Evolutionary conservation across 495 filamentous ascomycete species (phyloP).

Genomic region (Platismatia glauca): DNA sequence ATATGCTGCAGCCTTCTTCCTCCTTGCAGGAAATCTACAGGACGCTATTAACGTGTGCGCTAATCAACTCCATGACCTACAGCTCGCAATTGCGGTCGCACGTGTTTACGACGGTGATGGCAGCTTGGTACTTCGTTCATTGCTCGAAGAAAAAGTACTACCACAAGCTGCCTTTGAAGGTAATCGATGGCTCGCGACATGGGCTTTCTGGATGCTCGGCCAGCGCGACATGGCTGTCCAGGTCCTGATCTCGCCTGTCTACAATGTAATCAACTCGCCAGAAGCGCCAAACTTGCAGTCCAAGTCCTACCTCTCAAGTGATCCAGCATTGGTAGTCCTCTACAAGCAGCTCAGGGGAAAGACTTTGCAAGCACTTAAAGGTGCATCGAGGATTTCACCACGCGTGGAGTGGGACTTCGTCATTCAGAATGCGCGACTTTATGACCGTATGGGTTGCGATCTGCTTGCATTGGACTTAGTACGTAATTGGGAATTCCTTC

Average conservation of each 20-base stretch:
- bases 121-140: constrained; percentile 59
- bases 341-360: constrained; percentile 82
- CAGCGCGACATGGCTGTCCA: constrained; percentile 77
- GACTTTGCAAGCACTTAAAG: constrained; percentile 76
- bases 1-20: constrained; percentile 94
- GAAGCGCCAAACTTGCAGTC: constrained; percentile 48
- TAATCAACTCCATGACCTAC: constrained; percentile 75
- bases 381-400: constrained; percentile 71
- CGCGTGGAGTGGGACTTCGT: constrained; percentile 83
- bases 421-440: constrained; percentile 76
- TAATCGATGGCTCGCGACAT: constrained; percentile 89
- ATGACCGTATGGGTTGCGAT: constrained; percentile 94
- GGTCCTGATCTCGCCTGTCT: constrained; percentile 70
- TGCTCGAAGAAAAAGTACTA: constrained; percentile 74
- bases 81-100: constrained; percentile 84
- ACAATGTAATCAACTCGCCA: constrained; percentile 56
- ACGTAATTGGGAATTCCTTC: constrained; percentile 79
- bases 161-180: constrained; percentile 68
- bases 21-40: constrained; percentile 75
- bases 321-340: constrained; percentile 77
- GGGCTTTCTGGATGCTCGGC: constrained; percentile 92
- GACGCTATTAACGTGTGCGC: constrained; percentile 80
- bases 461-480: constrained; percentile 82
- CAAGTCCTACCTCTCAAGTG: constrained; percentile 76
- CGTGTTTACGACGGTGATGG: constrained; percentile 84